Conservation (phyloP, 2,329 filamentous ascomycete species). For the Periconia sp. region DNA sequence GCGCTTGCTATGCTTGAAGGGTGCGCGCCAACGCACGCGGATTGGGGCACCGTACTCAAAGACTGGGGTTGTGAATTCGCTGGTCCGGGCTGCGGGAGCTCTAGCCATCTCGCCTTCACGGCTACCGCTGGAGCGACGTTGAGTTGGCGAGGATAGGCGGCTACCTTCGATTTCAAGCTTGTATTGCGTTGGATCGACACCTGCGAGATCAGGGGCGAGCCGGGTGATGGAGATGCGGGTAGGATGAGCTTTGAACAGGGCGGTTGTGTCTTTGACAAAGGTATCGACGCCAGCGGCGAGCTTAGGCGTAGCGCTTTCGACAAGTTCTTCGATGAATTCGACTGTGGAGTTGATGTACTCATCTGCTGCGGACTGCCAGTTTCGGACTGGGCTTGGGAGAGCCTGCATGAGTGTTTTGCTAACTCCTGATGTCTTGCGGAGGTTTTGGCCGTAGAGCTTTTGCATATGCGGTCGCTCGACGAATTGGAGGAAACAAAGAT, state of each 20-base stretch:
- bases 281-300: conserved; percentile 83
- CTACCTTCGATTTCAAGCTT: conserved; percentile 73
- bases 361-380: conserved; percentile 84
- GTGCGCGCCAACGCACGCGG: conserved; percentile 86
- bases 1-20: conserved; percentile 80
- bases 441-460: conserved; percentile 84
- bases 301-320: conserved; percentile 83
- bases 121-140: conserved; percentile 64
- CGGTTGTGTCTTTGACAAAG: conserved; percentile 83
- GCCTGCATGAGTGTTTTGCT: conserved; percentile 89
- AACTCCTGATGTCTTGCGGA: conserved; percentile 85
- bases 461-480: conserved; percentile 98
- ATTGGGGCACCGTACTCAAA: conserved; percentile 92
- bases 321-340: conserved; percentile 86
- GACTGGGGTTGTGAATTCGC: conserved; percentile 70
- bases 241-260: conserved; percentile 86
- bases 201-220: conserved; percentile 76
- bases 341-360: conserved; percentile 82
- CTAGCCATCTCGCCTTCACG: conserved; percentile 73
- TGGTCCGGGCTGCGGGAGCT: conserved; percentile 62
- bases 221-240: conserved; percentile 81
- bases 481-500: conserved; percentile 84
- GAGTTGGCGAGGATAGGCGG: conserved; percentile 48
- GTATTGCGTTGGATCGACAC: conserved; percentile 79
- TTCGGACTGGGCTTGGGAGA: conserved; percentile 78